These are phyloP conservation scores for Rhododendron kiyosumense DNA, from an alignment of 148 eudicot genomes.

Conservation along the genomic window DNA sequence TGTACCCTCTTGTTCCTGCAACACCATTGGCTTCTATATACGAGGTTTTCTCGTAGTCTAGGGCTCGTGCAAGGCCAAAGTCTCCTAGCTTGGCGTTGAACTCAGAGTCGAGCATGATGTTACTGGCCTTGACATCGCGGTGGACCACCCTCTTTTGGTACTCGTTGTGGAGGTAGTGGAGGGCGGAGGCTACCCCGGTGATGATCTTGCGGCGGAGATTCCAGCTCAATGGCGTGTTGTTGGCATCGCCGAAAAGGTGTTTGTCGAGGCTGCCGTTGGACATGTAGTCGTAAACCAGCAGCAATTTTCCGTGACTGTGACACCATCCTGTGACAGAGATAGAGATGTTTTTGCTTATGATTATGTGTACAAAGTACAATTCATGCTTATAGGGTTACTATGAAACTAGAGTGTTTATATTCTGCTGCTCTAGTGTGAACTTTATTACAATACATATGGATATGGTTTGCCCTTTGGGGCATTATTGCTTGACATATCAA, in stretches of 20 bases:
- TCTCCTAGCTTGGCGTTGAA: slow-evolving; percentile 86
- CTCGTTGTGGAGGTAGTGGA: slow-evolving; percentile 52
- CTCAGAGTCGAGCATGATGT: slow-evolving; percentile 69
- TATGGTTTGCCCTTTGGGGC: no score
- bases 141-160: slow-evolving; percentile 74
- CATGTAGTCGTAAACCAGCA: slow-evolving; percentile 80
- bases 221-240: slow-evolving; percentile 35
- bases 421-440: no score
- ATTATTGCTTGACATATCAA: no score
- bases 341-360: not conserved
- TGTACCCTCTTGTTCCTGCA: slow-evolving; percentile 74
- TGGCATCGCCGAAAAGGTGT: slow-evolving; percentile 41
- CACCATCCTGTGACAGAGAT: slow-evolving; percentile 28
- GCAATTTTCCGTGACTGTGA: slow-evolving; percentile 63
- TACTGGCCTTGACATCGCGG: slow-evolving; percentile 83
- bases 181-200: slow-evolving; percentile 44
- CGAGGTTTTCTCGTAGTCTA: slow-evolving; percentile 63
- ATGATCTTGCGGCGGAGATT: slow-evolving; percentile 38
- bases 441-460: no score
- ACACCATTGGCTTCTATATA: slow-evolving; percentile 67
- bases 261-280: slow-evolving; percentile 81
- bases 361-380: not conserved
- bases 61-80: slow-evolving; percentile 79
- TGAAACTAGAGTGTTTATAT: no score
- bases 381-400: not conserved